phyloP scores from a whole-genome alignment of 257 asterid genomes.

The Handroanthus guayacan region DNA sequence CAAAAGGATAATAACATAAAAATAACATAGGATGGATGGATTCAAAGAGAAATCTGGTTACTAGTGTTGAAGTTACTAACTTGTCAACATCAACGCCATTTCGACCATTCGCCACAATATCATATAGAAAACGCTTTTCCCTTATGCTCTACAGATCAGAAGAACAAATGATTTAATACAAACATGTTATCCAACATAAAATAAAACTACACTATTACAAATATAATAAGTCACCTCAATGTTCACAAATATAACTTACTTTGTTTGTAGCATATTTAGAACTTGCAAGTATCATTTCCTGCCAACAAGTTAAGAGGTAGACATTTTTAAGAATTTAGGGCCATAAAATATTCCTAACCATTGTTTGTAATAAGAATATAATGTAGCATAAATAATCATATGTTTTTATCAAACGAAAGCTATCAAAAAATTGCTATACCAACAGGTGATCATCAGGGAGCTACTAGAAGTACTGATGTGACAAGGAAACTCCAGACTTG shows the following conservation, averaged over 20 bases:
- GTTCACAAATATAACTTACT: slow-evolving; percentile 50
- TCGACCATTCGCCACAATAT: slow-evolving; percentile 98
- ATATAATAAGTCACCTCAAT: background rate
- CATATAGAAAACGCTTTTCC: slow-evolving; percentile 86
- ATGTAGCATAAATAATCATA: background rate
- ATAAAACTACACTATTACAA: slow-evolving; percentile 36
- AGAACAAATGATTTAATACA: slow-evolving; percentile 35
- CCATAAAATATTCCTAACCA: background rate
- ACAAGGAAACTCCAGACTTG: background rate
- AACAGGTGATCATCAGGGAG: background rate
- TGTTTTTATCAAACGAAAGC: background rate
- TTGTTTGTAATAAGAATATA: background rate
- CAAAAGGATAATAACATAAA: background rate
- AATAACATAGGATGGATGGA: slow-evolving; percentile 16
- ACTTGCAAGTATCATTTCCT: slow-evolving; percentile 96
- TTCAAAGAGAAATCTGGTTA: slow-evolving; percentile 21
- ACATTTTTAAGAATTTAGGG: background rate
- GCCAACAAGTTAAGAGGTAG: slow-evolving; percentile 36
- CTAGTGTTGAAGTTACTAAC: slow-evolving; percentile 58
- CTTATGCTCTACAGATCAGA: slow-evolving; percentile 60
- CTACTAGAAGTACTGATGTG: background rate
- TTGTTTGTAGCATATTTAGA: slow-evolving; percentile 53
- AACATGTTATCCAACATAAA: slow-evolving; percentile 23
- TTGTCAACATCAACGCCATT: slow-evolving; percentile 98
- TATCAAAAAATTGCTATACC: background rate